Percentiles rank a stretch among this genome's conserved stretches.
Evolutionary conservation across 257 asterid genomes (phyloP).

Genomic region (Salvia miltiorrhiza): DNA sequence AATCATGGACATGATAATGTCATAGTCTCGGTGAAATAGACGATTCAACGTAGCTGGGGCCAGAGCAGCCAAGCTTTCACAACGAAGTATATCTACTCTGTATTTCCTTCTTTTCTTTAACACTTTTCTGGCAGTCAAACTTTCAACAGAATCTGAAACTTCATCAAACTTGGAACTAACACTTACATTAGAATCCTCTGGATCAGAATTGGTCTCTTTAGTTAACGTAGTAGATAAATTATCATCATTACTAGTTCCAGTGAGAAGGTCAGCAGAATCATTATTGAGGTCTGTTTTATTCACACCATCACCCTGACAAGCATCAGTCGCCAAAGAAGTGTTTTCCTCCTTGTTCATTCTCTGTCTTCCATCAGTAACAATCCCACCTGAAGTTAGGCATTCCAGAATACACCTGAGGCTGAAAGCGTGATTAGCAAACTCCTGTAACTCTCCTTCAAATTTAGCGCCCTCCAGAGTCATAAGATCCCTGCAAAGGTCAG

Average conservation of each 20-base stretch:
- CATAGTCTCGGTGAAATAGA: conserved; percentile 90
- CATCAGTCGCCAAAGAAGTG: conserved; percentile 35
- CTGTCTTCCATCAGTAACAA: conserved; percentile 46
- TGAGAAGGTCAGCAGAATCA: conserved; percentile 36
- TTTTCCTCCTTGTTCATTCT: conserved; percentile 41
- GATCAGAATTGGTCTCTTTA: conserved; percentile 34
- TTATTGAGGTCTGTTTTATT: conserved; percentile 30
- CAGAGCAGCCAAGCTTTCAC: conserved; percentile 97
- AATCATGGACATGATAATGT: conserved; percentile 90
- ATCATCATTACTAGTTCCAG: conserved; percentile 30
- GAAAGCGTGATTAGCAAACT: conserved; percentile 98
- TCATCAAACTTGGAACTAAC: conserved; percentile 43
- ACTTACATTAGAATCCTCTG: conserved; percentile 38
- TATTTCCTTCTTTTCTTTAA: conserved; percentile 60
- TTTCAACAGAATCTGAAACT: conserved; percentile 41
- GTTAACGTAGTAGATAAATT: conserved; percentile 27
- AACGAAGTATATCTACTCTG: conserved; percentile 90
- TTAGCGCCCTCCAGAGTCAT: conserved; percentile 85
- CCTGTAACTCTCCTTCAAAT: conserved; percentile 98
- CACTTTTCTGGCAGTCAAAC: conserved; percentile 42
- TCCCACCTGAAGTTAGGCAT: conserved; percentile 92
- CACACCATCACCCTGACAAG: conserved; percentile 25
- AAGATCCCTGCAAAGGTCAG: conserved; percentile 93
- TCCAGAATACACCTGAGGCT: conserved; percentile 92
- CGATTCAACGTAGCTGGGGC: conserved; percentile 92